Conservation (phyloP, 306 rosid species). For the Cucurbita moschata region DNA sequence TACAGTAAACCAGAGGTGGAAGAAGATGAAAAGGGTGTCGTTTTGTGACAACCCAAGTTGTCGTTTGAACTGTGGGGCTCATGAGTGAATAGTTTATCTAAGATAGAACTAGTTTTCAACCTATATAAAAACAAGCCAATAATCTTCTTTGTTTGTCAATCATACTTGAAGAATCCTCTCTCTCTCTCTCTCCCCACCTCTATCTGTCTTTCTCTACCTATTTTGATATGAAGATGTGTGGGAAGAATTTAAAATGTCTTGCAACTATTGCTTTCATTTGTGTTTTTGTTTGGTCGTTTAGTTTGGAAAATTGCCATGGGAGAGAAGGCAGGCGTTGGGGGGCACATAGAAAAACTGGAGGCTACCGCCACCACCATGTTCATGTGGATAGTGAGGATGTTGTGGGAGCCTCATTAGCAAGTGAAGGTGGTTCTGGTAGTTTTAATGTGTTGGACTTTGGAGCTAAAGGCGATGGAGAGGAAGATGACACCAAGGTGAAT, state of each 20-base stretch:
- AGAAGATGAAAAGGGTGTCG: neutral
- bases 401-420: constrained; percentile 25
- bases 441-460: constrained; percentile 74
- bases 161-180: neutral
- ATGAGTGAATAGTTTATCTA: constrained; percentile 29
- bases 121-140: constrained; percentile 27
- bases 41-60: constrained; percentile 5
- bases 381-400: constrained; percentile 8
- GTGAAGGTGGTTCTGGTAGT: constrained; percentile 24
- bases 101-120: constrained; percentile 1
- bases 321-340: constrained; percentile 86
- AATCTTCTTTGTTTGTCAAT: neutral
- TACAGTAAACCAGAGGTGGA: neutral
- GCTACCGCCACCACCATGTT: constrained; percentile 8
- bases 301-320: constrained; percentile 68
- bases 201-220: neutral
- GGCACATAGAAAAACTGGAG: constrained; percentile 37
- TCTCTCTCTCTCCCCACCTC: neutral
- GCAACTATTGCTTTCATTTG: constrained; percentile 34
- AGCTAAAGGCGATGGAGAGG: constrained; percentile 72
- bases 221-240: constrained; percentile 33
- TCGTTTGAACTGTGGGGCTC: constrained; percentile 23
- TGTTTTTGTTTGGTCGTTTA: constrained; percentile 50
- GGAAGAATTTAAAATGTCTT: constrained; percentile 39
- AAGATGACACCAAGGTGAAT: constrained; percentile 79